Conservation (phyloP, 257 asterid genomes). For the Haberlea rhodopensis region DNA sequence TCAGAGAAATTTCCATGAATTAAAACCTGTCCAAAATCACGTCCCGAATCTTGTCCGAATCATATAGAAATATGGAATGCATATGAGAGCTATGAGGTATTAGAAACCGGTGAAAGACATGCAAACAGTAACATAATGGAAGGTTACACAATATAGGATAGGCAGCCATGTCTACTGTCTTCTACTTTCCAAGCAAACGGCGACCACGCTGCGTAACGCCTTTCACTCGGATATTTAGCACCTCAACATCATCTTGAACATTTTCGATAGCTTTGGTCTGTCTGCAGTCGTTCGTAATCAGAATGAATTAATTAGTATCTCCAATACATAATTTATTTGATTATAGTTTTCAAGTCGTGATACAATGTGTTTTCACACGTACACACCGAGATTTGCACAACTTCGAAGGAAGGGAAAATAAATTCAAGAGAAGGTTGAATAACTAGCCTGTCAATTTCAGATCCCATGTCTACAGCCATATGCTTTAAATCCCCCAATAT, state of each 20-base stretch:
- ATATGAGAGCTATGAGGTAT: background rate
- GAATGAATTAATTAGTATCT: constrained; percentile 5
- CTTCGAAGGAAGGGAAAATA: background rate
- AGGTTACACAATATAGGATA: background rate
- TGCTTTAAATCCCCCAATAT: constrained; percentile 70
- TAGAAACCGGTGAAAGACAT: background rate
- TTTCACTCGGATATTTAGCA: constrained; percentile 55
- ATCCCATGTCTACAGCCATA: constrained; percentile 86
- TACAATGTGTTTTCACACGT: background rate
- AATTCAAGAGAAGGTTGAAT: constrained; percentile 14
- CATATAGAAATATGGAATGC: background rate
- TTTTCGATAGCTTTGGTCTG: constrained; percentile 58
- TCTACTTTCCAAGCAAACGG: constrained; percentile 58
- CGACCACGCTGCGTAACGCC: constrained; percentile 59
- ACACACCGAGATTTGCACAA: background rate
- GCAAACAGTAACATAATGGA: background rate
- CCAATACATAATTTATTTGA: too few species aligned
- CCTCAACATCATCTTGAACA: constrained; percentile 64
- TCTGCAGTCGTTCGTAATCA: constrained; percentile 42
- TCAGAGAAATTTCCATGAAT: background rate
- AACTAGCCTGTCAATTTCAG: constrained; percentile 67
- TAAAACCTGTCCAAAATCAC: too few species aligned
- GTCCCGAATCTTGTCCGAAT: background rate
- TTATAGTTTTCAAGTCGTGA: background rate
- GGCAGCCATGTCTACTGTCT: background rate